Conservation (phyloP, 2,329 filamentous ascomycete species). For the Pseudocercospora ulei region DNA sequence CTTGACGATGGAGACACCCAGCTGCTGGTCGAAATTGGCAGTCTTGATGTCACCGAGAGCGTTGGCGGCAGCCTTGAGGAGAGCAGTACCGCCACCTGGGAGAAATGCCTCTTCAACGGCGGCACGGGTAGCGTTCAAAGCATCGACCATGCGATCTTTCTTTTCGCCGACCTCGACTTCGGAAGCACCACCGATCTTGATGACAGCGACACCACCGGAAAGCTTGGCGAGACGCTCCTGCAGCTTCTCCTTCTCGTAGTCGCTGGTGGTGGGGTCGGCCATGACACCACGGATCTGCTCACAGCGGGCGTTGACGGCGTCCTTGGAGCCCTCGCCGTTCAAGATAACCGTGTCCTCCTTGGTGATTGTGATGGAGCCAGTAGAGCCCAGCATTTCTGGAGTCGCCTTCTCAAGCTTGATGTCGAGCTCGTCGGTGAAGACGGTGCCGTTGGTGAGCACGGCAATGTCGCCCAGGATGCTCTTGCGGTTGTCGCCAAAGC, state of each 20-base stretch:
- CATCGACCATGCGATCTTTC: constrained; percentile 99
- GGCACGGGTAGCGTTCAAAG: constrained; percentile 92
- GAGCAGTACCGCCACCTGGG: constrained; percentile 92
- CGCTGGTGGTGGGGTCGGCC: constrained; percentile 82
- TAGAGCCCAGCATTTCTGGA: constrained; percentile 88
- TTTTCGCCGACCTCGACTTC: constrained; percentile 99
- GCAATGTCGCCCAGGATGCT: constrained; percentile 95
- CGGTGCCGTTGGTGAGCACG: constrained; percentile 89
- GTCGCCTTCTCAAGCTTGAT: constrained; percentile 99
- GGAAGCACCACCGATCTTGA: constrained; percentile 95
- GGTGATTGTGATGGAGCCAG: constrained; percentile 97
- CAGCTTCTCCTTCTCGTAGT: constrained; percentile 99
- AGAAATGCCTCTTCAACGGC: constrained; percentile 99
- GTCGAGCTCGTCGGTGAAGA: constrained; percentile 97
- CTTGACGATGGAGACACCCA: constrained; percentile 95
- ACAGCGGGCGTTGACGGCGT: constrained; percentile 84
- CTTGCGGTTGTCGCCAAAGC: constrained; percentile 99
- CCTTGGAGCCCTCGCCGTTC: constrained; percentile 94
- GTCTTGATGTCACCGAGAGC: constrained; percentile 74
- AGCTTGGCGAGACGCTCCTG: constrained; percentile 99
- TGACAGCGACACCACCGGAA: constrained; percentile 95
- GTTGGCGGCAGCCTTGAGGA: constrained; percentile 92
- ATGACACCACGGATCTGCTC: constrained; percentile 99
- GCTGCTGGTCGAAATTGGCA: constrained; percentile 97
- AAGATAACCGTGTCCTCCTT: constrained; percentile 99